phyloP scores from a whole-genome alignment of 176 grass and related monocot species.

The Triticum urartu region DNA sequence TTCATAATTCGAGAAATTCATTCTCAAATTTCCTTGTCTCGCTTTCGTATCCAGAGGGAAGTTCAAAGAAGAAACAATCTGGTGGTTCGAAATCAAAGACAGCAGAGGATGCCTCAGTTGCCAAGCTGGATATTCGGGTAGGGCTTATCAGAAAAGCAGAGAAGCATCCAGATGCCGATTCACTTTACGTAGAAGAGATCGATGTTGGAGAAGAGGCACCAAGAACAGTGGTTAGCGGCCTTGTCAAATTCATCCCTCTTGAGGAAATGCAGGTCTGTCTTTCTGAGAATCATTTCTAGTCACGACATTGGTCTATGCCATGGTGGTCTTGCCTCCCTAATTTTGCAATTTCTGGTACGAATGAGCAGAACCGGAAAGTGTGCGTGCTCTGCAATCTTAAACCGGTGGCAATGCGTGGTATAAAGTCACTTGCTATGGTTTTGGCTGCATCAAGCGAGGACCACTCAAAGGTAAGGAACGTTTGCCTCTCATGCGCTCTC shows the following conservation, averaged over 20 bases:
- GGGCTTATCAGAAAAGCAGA: constrained; percentile 82
- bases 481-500: not conserved
- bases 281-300: constrained; percentile 2
- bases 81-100: constrained; percentile 67
- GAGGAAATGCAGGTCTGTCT: constrained; percentile 84
- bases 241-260: constrained; percentile 85
- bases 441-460: constrained; percentile 91
- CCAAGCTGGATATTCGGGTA: constrained; percentile 85
- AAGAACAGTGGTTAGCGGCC: constrained; percentile 90
- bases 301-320: not conserved
- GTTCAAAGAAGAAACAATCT: constrained; percentile 57
- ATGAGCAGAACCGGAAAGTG: constrained; percentile 63
- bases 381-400: constrained; percentile 96
- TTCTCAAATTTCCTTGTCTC: not conserved
- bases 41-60: constrained; percentile 39
- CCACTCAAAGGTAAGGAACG: constrained; percentile 60
- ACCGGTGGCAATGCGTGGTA: constrained; percentile 83
- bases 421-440: constrained; percentile 96
- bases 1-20: constrained; percentile 1
- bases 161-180: constrained; percentile 92
- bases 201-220: constrained; percentile 84
- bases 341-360: constrained; percentile 7
- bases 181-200: constrained; percentile 95
- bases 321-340: not conserved
- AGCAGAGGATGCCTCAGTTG: constrained; percentile 57